These are phyloP conservation scores for Phytophthora pistaciae DNA, from an alignment of 352 stramenopile species.

Conservation along the genomic window DNA sequence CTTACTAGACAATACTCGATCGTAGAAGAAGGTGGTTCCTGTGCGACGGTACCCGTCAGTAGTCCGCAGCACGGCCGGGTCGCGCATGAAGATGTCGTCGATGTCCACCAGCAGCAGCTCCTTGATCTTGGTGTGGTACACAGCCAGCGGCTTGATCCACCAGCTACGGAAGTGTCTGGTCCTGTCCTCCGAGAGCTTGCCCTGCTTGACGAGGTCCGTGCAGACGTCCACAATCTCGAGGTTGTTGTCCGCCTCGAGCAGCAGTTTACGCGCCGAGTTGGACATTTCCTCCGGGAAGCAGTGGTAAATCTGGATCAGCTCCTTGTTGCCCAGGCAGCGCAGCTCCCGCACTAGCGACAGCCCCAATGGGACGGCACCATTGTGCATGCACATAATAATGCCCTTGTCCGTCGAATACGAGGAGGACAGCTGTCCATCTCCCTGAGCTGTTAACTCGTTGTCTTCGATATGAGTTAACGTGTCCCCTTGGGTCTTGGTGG, in stretches of 20 bases:
- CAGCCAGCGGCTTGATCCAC: conserved; percentile 71
- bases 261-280: conserved; percentile 21
- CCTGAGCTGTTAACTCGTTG: not conserved
- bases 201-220: conserved; percentile 35
- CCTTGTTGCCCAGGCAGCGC: conserved; percentile 42
- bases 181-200: conserved; percentile 37
- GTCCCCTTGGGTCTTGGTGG: not conserved
- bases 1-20: conserved; percentile 62
- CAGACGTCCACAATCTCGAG: conserved; percentile 67
- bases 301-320: conserved; percentile 52
- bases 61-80: conserved; percentile 51
- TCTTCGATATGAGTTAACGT: conserved; percentile 10
- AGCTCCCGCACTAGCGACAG: conserved; percentile 49
- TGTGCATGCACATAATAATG: conserved; percentile 53
- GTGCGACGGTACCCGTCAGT: conserved; percentile 51
- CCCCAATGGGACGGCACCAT: conserved; percentile 45
- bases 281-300: conserved; percentile 50
- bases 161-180: conserved; percentile 60
- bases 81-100: conserved; percentile 56
- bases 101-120: conserved; percentile 63
- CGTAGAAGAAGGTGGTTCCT: conserved; percentile 75
- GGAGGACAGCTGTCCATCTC: conserved; percentile 1
- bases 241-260: conserved; percentile 30
- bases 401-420: conserved; percentile 31
- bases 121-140: conserved; percentile 58